Evolutionary conservation across 768 basidiomycete species (phyloP).

Genomic region (Xerocomellus chrysenteron): DNA sequence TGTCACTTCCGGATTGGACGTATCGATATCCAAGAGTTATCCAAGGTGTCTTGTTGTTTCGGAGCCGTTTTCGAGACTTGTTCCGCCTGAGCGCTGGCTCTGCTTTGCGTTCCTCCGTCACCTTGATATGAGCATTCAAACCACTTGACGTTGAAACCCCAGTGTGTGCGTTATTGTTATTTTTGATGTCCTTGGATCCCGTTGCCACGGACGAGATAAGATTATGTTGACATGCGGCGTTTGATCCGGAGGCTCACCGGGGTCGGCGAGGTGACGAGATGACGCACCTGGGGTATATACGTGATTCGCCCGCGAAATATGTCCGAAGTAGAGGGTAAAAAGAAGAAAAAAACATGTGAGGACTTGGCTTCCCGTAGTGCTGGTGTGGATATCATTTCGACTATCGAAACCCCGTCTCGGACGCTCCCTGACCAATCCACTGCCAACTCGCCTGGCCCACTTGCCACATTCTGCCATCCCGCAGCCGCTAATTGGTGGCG

Average conservation of each 20-base stretch:
- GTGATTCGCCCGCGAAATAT: conserved; percentile 2
- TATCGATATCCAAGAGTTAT: neutral
- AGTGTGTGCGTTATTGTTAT: neutral
- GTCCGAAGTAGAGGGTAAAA: neutral
- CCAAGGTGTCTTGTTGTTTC: neutral
- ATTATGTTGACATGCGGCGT: conserved; percentile 11
- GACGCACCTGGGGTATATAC: conserved; percentile 32
- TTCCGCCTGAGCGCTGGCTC: neutral
- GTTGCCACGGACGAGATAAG: conserved; percentile 25
- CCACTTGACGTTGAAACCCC: neutral
- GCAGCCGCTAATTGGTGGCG: conserved; percentile 10
- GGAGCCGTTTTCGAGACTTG: neutral
- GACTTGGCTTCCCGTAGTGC: neutral
- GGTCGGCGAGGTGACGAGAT: conserved; percentile 13
- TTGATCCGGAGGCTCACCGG: conserved; percentile 27
- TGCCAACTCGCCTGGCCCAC: conserved; percentile 1
- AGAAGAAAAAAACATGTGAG: neutral
- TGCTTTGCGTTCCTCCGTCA: neutral
- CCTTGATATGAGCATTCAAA: neutral
- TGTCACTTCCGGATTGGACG: conserved; percentile 3
- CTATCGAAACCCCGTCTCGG: neutral
- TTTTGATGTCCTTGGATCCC: neutral
- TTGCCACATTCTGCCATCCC: conserved; percentile 12
- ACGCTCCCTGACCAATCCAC: conserved; percentile 1
- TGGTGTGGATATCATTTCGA: neutral